Evolutionary conservation across 176 grass and related monocot genomes (phyloP).

Genomic region (Oryza australiensis): DNA sequence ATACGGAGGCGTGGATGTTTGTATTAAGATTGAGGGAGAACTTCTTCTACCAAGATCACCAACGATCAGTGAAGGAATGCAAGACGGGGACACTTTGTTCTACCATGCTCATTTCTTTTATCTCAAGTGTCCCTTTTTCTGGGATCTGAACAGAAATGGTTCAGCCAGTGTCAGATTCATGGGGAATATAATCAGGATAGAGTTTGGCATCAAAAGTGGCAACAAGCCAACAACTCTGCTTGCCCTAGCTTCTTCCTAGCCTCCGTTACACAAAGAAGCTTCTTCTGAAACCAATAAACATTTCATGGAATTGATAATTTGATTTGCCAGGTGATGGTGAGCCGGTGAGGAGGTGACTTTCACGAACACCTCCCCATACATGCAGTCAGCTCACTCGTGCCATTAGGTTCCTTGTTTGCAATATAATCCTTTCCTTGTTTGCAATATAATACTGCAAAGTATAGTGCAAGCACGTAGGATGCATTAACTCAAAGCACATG

Average conservation of each 20-base stretch:
- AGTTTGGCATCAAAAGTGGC: not conserved
- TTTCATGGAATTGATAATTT: not conserved
- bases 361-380: not conserved
- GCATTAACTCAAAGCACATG: slow-evolving; percentile 34
- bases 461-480: not conserved
- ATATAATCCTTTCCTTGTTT: slow-evolving; percentile 3
- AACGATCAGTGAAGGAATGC: not conserved
- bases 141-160: not conserved
- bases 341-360: not conserved
- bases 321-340: not conserved
- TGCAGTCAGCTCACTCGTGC: not conserved
- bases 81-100: not conserved
- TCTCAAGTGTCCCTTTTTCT: not conserved
- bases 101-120: not conserved
- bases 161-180: no score
- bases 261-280: slow-evolving; percentile 4
- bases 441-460: slow-evolving; percentile 8
- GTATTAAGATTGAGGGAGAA: no score
- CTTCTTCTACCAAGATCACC: no score
- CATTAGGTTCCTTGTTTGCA: not conserved
- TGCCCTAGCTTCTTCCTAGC: not conserved
- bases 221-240: not conserved
- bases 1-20: no score
- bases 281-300: slow-evolving; percentile 20
- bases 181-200: not conserved